A percentile compares a stretch with the other conserved stretches of the same genome.
phyloP scores from a whole-genome alignment of 352 stramenopile species.

The Pythium plurisporium region DNA sequence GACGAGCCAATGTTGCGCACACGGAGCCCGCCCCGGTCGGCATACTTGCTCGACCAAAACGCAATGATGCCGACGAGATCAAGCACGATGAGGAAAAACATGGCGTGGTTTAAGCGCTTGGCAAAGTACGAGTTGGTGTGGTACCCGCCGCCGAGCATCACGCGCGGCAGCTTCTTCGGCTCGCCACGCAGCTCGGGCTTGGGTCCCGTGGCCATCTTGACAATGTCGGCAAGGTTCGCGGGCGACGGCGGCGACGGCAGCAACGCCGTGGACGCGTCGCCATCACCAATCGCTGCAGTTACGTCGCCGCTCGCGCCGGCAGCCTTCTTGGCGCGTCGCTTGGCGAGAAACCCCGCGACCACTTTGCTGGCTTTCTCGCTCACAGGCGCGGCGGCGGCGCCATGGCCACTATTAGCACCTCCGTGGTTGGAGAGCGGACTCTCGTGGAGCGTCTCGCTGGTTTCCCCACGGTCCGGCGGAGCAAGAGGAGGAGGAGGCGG shows the following conservation, averaged over 20 bases:
- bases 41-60: constrained; percentile 37
- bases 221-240: constrained; percentile 24
- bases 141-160: constrained; percentile 48
- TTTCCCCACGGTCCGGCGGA: constrained; percentile 3
- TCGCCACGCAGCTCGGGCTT: constrained; percentile 24
- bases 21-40: constrained; percentile 45
- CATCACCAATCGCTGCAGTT: background rate
- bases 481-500: background rate
- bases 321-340: constrained; percentile 15
- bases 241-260: constrained; percentile 17
- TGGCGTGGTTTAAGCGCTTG: constrained; percentile 45
- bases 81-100: constrained; percentile 38
- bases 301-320: background rate
- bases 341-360: constrained; percentile 1
- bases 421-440: constrained; percentile 9
- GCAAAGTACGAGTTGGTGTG: constrained; percentile 80
- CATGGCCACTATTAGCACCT: no score
- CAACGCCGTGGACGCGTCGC: background rate
- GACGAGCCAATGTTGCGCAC: constrained; percentile 35
- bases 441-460: constrained; percentile 25
- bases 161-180: constrained; percentile 33
- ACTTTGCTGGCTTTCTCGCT: background rate
- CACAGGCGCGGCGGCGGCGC: background rate
- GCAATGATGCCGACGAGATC: constrained; percentile 35
- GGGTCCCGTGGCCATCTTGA: constrained; percentile 14